phyloP scores from a whole-genome alignment of 1,284 basidiomycete genomes.

The Fistulinella staudtii region DNA sequence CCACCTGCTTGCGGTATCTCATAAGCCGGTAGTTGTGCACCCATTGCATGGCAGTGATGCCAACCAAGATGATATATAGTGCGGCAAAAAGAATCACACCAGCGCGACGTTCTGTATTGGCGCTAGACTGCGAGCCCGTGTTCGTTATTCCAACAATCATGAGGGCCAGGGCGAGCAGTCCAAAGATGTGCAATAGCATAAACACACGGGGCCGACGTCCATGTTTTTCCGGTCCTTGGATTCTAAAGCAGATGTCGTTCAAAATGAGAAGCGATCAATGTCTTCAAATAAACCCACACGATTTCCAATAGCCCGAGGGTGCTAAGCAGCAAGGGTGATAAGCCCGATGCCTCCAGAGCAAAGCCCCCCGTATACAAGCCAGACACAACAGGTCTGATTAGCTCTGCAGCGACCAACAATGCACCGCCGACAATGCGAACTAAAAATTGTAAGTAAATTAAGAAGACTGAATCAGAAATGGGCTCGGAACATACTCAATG shows the following conservation, averaged over 20 bases:
- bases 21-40: constrained; percentile 44
- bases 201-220: constrained; percentile 32
- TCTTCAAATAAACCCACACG: constrained; percentile 44
- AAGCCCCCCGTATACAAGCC: constrained; percentile 48
- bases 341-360: constrained; percentile 52
- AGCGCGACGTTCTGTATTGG: constrained; percentile 42
- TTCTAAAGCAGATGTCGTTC: constrained; percentile 17
- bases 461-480: not conserved
- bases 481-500: constrained; percentile 37
- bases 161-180: constrained; percentile 44
- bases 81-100: constrained; percentile 49
- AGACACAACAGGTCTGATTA: constrained; percentile 33
- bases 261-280: not conserved
- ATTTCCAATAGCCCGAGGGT: constrained; percentile 58
- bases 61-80: constrained; percentile 43
- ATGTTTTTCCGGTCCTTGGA: constrained; percentile 18
- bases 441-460: constrained; percentile 27
- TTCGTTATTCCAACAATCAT: constrained; percentile 46
- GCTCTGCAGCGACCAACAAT: constrained; percentile 50
- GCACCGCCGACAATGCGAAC: constrained; percentile 57
- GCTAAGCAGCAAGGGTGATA: constrained; percentile 51
- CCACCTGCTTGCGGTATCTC: constrained; percentile 47
- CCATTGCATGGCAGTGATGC: constrained; percentile 47
- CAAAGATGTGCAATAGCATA: constrained; percentile 39
- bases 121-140: constrained; percentile 12